Percentiles rank a stretch among this genome's conserved stretches.
phyloP scores from a whole-genome alignment of 257 asterid genomes.

The Linderniella brevidens region DNA sequence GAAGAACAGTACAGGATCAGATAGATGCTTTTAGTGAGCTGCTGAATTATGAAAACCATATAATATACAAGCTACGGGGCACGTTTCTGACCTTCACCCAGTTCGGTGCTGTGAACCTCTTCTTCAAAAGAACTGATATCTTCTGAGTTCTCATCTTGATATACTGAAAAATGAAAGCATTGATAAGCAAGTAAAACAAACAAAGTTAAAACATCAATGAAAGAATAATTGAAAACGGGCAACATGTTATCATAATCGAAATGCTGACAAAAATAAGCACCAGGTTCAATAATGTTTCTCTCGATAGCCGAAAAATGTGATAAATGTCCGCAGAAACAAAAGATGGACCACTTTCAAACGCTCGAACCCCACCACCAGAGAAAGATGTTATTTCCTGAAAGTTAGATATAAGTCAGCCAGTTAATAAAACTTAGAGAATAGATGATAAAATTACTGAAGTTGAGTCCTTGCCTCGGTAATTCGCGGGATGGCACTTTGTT shows the following conservation, averaged over 20 bases:
- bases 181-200: slow-evolving; percentile 8
- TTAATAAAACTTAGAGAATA: not conserved
- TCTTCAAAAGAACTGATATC: slow-evolving; percentile 62
- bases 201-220: slow-evolving; percentile 3
- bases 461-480: slow-evolving; percentile 53
- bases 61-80: not conserved
- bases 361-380: slow-evolving; percentile 58
- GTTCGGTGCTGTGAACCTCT: slow-evolving; percentile 86
- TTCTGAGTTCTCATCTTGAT: slow-evolving; percentile 67
- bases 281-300: slow-evolving; percentile 71
- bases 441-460: slow-evolving; percentile 3
- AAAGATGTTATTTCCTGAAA: slow-evolving; percentile 79
- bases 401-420: slow-evolving; percentile 5
- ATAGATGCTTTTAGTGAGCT: slow-evolving; percentile 1
- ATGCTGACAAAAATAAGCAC: slow-evolving; percentile 24
- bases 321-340: slow-evolving; percentile 74
- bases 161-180: slow-evolving; percentile 44
- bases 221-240: too few relatives aligned
- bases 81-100: slow-evolving; percentile 68
- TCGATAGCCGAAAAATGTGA: slow-evolving; percentile 62
- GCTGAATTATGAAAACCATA: slow-evolving; percentile 4
- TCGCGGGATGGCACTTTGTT: slow-evolving; percentile 71
- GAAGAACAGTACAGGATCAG: slow-evolving; percentile 11
- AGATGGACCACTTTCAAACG: slow-evolving; percentile 46
- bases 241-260: not conserved